Evolutionary conservation across 805 yeast genomes (phyloP), one percentile per base, ranked within the genome.

Genomic region (Monosporozyma aquatica): DNA sequence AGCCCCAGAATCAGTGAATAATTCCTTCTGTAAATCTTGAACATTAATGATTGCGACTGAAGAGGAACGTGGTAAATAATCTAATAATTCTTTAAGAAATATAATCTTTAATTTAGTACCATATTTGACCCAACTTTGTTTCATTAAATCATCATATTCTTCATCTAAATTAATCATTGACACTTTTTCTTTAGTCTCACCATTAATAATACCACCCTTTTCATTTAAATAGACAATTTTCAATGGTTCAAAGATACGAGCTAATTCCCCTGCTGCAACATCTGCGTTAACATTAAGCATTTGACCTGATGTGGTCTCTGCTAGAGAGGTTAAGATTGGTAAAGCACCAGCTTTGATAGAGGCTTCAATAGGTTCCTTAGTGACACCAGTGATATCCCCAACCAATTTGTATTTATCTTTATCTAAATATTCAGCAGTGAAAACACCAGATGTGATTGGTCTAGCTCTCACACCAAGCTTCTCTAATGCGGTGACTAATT

Each of bases 1-100:
- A 24, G 98, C 99, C 65, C 99, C 99, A 14, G 95, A 83, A 64
- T 92, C 98, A 32, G 99, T 92, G 68, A 92, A 92, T 58, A 92
- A 76, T 66, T 92, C 99, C 64, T 90, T 92, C 68, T 92, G 97
- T 58, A 92, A 74, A 62, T 92, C 97, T 55, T 85, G 77, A 36
- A 92, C 97, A 52, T 90, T 85, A 55, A 92, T 92, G 61, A 92
- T 92, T 35, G 99, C 98, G 38, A 92, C 99, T 4, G 97, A 87
- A 1, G 97, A 87, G 3, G 97, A 86, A 64, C 97, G 80, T 46
- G 99, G 99, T 62, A 92, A 74, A 61, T 82, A 89, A 68, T 85
- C 90, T 60, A 92, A 76, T 59, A 92, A 74, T 57, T 92, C 98
- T 65, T 86, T 87, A 65, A 92, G 92, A 67, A 92, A 97, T 65